Evolutionary conservation across 805 yeast genomes (phyloP), one percentile per base, ranked within the genome.

Genomic region (Ogataea ganodermae): DNA sequence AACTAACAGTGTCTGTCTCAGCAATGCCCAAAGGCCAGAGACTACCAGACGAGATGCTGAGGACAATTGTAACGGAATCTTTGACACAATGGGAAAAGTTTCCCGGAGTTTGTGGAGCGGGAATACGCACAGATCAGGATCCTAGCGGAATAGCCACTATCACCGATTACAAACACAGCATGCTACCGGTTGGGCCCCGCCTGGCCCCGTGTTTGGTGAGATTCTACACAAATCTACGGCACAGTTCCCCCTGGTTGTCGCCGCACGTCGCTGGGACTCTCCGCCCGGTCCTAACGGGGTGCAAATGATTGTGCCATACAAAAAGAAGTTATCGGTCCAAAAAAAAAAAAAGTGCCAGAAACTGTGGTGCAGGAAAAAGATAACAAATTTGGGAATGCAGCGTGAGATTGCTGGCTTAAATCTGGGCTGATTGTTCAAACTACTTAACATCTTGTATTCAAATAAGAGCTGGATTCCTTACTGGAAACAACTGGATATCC

Each of bases 251-350:
- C n/a, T n/a, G n/a, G n/a, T n/a, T n/a, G n/a, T n/a, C n/a, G n/a
- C n/a, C n/a, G n/a, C n/a, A n/a, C n/a, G n/a, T n/a, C n/a, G n/a
- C n/a, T n/a, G n/a, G n/a, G n/a, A 24, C 7, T 24, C 10, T 24
- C 9, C 10, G 9, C 23, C 32, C 42, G 42, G 33, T 27, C 33
- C 30, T 38, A 38, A 26, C 42, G 42, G 42, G 24, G 18, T 14
- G 17, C 21, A 16, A 24, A 38, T 12, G 3, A 9, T 9, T 18
- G 3, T 20, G 4, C 39, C 42, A 38, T 38, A 38, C 42, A 38
- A 38, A 38, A 37, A 22, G 48, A 44, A 44, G 48, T 35, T 44
- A 44, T 44, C 48, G 48, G 48, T 24, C 27, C 43, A 33, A 44
- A 44, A 44, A 38, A 26, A n/a, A 33, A 33, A 33, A 27, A n/a